Conservation (phyloP, 1,139 yeast genomes). For the Nakaseomyces sp. region DNA sequence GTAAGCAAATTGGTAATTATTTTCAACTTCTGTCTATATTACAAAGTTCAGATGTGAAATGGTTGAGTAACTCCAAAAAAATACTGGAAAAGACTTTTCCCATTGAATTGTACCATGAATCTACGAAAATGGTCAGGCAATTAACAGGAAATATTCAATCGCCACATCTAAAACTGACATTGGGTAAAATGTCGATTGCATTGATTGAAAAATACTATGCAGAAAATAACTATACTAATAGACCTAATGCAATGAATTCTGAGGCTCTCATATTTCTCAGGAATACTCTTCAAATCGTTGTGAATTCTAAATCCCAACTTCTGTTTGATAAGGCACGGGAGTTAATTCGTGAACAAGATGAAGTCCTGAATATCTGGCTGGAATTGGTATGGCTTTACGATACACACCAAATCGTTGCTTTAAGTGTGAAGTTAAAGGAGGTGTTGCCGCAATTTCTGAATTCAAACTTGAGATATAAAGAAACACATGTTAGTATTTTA, state of each 20-base stretch:
- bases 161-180: background rate
- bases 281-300: background rate
- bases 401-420: background rate
- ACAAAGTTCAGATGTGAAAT: background rate
- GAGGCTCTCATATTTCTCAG: background rate
- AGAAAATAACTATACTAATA: background rate
- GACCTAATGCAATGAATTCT: background rate
- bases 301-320: background rate
- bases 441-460: background rate
- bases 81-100: background rate
- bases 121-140: background rate
- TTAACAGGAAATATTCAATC: background rate
- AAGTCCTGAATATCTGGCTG: background rate
- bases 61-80: background rate
- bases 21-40: background rate
- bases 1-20: background rate
- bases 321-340: background rate
- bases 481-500: background rate
- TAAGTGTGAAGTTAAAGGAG: background rate
- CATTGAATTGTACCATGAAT: constrained; percentile 1
- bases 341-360: background rate
- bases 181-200: background rate
- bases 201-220: background rate
- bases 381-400: background rate
- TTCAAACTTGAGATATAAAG: background rate